These are phyloP conservation scores for Arthroderma sp. DNA, from an alignment of 2,329 filamentous ascomycete species.

Conservation along the genomic window DNA sequence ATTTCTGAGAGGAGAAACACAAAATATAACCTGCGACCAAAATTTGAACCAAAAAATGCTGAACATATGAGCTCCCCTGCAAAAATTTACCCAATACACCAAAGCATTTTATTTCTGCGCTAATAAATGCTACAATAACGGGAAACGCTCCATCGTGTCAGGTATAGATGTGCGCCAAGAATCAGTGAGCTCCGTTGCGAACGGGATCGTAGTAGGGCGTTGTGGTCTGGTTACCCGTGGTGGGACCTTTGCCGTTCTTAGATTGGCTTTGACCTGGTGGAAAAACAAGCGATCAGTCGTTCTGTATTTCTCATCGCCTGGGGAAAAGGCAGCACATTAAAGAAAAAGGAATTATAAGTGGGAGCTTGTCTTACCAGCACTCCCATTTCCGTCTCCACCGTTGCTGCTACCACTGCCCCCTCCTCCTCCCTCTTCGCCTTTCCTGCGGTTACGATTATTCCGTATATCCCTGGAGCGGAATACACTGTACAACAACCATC, in stretches of 20 bases:
- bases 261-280: conserved; percentile 11
- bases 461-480: conserved; percentile 35
- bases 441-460: conserved; percentile 33
- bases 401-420: conserved; percentile 4
- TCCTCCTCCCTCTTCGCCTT: conserved; percentile 18
- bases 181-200: conserved; percentile 22
- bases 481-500: conserved; percentile 35
- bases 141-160: background rate
- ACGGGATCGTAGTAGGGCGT: conserved; percentile 29
- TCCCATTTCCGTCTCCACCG: conserved; percentile 3
- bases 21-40: too few species aligned
- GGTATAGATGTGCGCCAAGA: conserved; percentile 13
- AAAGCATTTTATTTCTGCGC: too few species aligned
- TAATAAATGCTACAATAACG: too few species aligned
- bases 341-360: conserved; percentile 2
- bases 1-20: too few species aligned
- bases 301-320: background rate
- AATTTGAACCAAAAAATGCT: too few species aligned
- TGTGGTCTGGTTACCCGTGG: conserved; percentile 17
- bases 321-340: background rate
- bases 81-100: too few species aligned
- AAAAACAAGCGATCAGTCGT: conserved; percentile 1
- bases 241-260: conserved; percentile 14
- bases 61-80: too few species aligned
- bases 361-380: conserved; percentile 7